phyloP scores from a whole-genome alignment of 2,329 filamentous ascomycete genomes.

The Pseudogymnoascus sp. region DNA sequence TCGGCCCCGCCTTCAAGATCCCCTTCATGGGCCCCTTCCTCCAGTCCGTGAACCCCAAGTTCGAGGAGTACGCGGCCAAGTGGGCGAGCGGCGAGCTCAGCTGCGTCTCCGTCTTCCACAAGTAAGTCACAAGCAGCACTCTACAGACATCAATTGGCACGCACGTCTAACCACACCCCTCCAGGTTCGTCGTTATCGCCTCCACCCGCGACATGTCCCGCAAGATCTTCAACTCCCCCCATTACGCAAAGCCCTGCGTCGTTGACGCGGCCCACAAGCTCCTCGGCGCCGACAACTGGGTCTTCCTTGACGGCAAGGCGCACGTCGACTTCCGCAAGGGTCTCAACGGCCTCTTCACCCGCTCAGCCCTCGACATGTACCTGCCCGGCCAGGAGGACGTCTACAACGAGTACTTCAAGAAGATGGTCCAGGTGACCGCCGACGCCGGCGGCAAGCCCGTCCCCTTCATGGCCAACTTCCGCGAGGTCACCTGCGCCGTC shows the following conservation, averaged over 20 bases:
- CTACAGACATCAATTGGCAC: background rate
- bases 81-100: constrained; percentile 87
- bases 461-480: constrained; percentile 86
- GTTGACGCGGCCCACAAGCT: constrained; percentile 93
- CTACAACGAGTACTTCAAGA: constrained; percentile 77
- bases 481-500: constrained; percentile 88
- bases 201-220: constrained; percentile 90
- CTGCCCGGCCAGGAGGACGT: constrained; percentile 88
- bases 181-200: constrained; percentile 91
- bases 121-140: constrained; percentile 47
- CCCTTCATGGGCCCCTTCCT: constrained; percentile 95
- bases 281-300: constrained; percentile 86
- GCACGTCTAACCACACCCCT: background rate
- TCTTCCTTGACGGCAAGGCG: constrained; percentile 89
- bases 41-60: constrained; percentile 83
- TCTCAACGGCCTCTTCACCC: constrained; percentile 88
- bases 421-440: constrained; percentile 68
- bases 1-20: constrained; percentile 65
- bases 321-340: constrained; percentile 98
- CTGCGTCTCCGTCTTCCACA: constrained; percentile 98
- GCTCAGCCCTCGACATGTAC: constrained; percentile 77
- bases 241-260: constrained; percentile 89
- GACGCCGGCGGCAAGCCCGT: constrained; percentile 63
- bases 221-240: constrained; percentile 92
- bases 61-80: constrained; percentile 83